phyloP scores from a whole-genome alignment of 2,329 filamentous ascomycete genomes.

The Aspergillus oerlinghausenensis region DNA sequence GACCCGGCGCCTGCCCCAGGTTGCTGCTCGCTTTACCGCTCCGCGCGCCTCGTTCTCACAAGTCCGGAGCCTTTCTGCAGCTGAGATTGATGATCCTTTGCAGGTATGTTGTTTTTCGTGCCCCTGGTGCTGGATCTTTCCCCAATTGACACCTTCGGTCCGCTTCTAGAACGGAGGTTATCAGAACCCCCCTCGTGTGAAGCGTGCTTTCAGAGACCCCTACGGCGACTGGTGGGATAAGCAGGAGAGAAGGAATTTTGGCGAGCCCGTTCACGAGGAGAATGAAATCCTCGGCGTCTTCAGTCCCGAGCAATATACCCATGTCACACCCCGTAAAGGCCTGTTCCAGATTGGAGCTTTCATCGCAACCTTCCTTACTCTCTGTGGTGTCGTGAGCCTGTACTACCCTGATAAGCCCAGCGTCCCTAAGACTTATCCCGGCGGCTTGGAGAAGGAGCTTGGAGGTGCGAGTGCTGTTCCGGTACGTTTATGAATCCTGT shows the following conservation, averaged over 20 bases:
- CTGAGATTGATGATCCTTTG: conserved; percentile 39
- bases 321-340: conserved; percentile 68
- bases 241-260: conserved; percentile 94
- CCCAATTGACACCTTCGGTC: conserved; percentile 15
- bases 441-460: conserved; percentile 68
- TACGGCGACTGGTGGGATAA: conserved; percentile 95
- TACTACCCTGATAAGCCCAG: conserved; percentile 69
- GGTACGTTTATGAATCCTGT: conserved; percentile 48
- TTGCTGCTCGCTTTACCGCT: conserved; percentile 35
- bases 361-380: conserved; percentile 56
- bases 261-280: conserved; percentile 94
- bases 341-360: conserved; percentile 65
- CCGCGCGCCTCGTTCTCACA: conserved; percentile 41
- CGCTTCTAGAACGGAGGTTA: conserved; percentile 43
- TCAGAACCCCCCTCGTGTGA: conserved; percentile 56
- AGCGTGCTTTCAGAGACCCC: conserved; percentile 89
- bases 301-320: conserved; percentile 83
- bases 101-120: conserved; percentile 32
- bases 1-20: conserved; percentile 39
- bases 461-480: conserved; percentile 63
- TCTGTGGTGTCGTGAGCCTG: conserved; percentile 63
- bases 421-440: conserved; percentile 63
- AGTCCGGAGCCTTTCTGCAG: conserved; percentile 34
- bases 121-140: not conserved
- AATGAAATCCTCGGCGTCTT: conserved; percentile 90